Percentiles rank a stretch among this genome's conserved stretches.
phyloP scores from a whole-genome alignment of 257 asterid genomes.

The Solanum commersonii region DNA sequence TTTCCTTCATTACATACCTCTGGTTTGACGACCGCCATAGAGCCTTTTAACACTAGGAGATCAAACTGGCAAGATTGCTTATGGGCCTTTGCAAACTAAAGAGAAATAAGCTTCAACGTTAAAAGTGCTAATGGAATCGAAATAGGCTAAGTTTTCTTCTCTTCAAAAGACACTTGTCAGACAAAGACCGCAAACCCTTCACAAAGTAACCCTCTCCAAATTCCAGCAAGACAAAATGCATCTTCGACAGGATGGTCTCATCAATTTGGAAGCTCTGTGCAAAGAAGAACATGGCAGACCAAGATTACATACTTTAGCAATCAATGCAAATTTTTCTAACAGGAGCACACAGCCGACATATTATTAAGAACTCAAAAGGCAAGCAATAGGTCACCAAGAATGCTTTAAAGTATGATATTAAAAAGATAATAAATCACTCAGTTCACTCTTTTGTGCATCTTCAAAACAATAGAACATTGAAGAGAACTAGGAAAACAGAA shows the following conservation, averaged over 20 bases:
- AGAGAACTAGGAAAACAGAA: not conserved
- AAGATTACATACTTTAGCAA: not conserved
- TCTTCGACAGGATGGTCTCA: not conserved
- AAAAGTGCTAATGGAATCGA: not conserved
- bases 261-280: not conserved
- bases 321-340: not conserved
- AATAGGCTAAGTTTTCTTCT: not conserved
- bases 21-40: slow-evolving; percentile 39
- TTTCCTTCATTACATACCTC: slow-evolving; percentile 16
- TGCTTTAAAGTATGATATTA: not conserved
- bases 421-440: not conserved
- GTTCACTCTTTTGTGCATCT: not conserved
- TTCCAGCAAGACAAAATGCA: not conserved
- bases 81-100: not conserved
- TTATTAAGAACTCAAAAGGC: not conserved
- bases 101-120: not conserved
- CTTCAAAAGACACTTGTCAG: not conserved
- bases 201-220: not conserved
- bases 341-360: not conserved
- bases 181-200: not conserved
- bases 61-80: not conserved
- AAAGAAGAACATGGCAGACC: not conserved
- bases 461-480: not conserved
- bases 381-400: not conserved
- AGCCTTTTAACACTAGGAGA: slow-evolving; percentile 5